Percentiles rank a stretch among this genome's conserved stretches.
phyloP scores from a whole-genome alignment of 208 protist genomes.

The Phytomonas sp. region DNA sequence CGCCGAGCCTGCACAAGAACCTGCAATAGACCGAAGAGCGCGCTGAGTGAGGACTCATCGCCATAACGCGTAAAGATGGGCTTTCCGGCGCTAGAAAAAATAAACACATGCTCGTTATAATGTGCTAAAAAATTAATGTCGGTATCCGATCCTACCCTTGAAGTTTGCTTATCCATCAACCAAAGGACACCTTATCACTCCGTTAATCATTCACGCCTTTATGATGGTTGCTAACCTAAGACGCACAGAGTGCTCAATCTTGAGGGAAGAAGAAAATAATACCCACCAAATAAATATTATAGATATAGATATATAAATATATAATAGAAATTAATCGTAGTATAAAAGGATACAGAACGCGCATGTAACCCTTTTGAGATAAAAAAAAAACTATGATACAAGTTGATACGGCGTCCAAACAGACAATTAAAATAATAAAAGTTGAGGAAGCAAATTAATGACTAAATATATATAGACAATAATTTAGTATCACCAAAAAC shows the following conservation, averaged over 20 bases:
- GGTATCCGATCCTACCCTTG: not conserved
- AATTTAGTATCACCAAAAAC: not conserved
- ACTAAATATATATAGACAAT: conserved; percentile 6
- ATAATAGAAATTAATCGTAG: too few relatives aligned
- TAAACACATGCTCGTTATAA: conserved; percentile 69
- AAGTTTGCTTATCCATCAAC: not conserved
- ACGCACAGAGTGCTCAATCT: too few relatives aligned
- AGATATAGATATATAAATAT: too few relatives aligned
- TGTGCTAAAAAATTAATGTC: conserved; percentile 18
- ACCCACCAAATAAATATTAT: too few relatives aligned
- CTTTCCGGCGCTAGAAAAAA: conserved; percentile 81
- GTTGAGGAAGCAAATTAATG: not conserved
- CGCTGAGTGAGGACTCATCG: conserved; percentile 33
- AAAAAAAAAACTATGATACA: not conserved
- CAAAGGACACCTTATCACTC: not conserved
- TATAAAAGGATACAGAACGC: too few relatives aligned
- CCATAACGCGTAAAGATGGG: conserved; percentile 75
- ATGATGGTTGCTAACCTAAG: not conserved
- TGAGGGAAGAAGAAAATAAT: too few relatives aligned
- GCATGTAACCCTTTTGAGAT: not conserved
- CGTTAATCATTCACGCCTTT: not conserved
- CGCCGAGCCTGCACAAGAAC: conserved; percentile 42
- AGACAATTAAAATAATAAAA: conserved; percentile 8
- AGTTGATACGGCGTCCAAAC: not conserved
- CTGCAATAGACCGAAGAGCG: conserved; percentile 64